A percentile compares a stretch with the other conserved stretches of the same genome.
phyloP scores from a whole-genome alignment of 441 rosid genomes.

The Bruguiera hainesii region DNA sequence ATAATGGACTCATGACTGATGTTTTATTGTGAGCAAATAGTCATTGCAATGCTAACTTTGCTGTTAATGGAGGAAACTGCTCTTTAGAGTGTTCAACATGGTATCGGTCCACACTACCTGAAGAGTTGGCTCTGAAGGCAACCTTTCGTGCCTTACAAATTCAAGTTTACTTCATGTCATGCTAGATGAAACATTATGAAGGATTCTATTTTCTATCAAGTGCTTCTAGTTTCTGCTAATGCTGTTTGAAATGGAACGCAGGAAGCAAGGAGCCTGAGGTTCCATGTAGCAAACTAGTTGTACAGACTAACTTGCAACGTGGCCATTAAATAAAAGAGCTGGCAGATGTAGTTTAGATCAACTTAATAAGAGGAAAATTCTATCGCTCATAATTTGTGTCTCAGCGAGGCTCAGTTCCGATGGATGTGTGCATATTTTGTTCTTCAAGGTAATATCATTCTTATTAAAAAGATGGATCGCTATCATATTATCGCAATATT shows the following conservation, averaged over 20 bases:
- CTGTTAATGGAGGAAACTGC: constrained; percentile 73
- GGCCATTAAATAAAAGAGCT: background rate
- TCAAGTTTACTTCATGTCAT: background rate
- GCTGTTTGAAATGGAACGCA: constrained; percentile 28
- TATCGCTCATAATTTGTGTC: background rate
- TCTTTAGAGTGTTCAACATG: constrained; percentile 79
- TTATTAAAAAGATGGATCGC: background rate
- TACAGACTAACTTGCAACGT: constrained; percentile 45
- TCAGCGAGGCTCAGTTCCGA: background rate
- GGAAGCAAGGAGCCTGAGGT: constrained; percentile 75
- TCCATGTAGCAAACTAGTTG: constrained; percentile 75
- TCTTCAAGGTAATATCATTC: background rate
- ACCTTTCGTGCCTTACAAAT: constrained; percentile 2
- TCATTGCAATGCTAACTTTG: constrained; percentile 76
- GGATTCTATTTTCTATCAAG: background rate
- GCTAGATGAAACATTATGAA: background rate
- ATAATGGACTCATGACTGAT: constrained; percentile 51
- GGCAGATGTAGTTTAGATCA: background rate
- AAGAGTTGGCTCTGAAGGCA: constrained; percentile 74
- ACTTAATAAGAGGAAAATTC: background rate
- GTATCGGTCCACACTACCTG: constrained; percentile 68
- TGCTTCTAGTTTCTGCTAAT: background rate
- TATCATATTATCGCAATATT: too few relatives aligned
- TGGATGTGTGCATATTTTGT: background rate
- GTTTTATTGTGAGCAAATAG: constrained; percentile 69